Conservation (phyloP, 2,329 filamentous ascomycete species). For the Fusarium nygamai region DNA sequence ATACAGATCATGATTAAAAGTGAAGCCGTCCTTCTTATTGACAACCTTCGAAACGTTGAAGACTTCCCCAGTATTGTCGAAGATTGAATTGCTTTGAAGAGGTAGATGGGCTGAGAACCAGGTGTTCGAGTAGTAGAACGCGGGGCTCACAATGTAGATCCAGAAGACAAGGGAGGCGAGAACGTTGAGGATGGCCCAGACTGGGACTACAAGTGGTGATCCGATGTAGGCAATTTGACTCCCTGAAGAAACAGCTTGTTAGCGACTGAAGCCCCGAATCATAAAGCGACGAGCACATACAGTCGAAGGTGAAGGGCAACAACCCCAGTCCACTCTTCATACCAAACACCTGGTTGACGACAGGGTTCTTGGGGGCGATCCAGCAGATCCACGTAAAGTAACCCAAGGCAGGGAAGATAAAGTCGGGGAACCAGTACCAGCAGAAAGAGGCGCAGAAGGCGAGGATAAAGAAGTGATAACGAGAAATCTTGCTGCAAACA, state of each 20-base stretch:
- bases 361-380: constrained; percentile 58
- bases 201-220: constrained; percentile 52
- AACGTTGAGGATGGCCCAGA: constrained; percentile 60
- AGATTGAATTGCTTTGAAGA: constrained; percentile 61
- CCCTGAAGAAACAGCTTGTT: constrained; percentile 7
- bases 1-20: constrained; percentile 59
- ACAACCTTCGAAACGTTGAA: constrained; percentile 63
- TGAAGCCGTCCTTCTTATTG: constrained; percentile 50
- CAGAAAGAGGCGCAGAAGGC: constrained; percentile 49
- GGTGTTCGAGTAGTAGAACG: constrained; percentile 59
- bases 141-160: constrained; percentile 56
- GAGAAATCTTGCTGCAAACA: constrained; percentile 45
- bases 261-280: neutral
- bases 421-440: constrained; percentile 63
- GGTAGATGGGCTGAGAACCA: constrained; percentile 64
- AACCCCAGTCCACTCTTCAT: constrained; percentile 54
- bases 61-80: constrained; percentile 60
- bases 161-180: constrained; percentile 59
- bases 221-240: constrained; percentile 52
- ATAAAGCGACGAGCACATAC: constrained; percentile 24
- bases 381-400: constrained; percentile 60
- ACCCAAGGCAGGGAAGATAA: constrained; percentile 56
- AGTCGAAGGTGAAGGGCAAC: constrained; percentile 56
- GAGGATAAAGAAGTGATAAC: constrained; percentile 58
- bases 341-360: constrained; percentile 60